A percentile compares a stretch with the other conserved stretches of the same genome.
phyloP scores from a whole-genome alignment of 2,329 filamentous ascomycete species.

The Onygenales sp. region DNA sequence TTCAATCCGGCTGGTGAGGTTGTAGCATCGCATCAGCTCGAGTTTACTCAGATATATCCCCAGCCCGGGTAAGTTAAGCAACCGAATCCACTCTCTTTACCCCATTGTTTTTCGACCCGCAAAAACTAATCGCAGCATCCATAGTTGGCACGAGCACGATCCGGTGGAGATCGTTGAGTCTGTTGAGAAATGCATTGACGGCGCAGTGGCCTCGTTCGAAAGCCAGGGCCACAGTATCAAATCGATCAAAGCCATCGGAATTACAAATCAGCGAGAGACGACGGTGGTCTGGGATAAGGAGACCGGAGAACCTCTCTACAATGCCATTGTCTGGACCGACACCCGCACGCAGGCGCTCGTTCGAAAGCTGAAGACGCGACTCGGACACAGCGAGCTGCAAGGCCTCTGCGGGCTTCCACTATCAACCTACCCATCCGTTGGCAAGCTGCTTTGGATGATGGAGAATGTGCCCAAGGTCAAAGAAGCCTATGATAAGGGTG shows the following conservation, averaged over 20 bases:
- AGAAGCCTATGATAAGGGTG: conserved; percentile 66
- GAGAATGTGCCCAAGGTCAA: conserved; percentile 60
- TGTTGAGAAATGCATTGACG: conserved; percentile 70
- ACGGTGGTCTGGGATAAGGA: conserved; percentile 74
- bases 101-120: not conserved
- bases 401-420: conserved; percentile 71
- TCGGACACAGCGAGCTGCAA: conserved; percentile 58
- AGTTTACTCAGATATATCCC: conserved; percentile 81
- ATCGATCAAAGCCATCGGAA: conserved; percentile 68
- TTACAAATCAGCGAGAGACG: conserved; percentile 88
- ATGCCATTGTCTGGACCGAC: conserved; percentile 86
- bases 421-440: conserved; percentile 79
- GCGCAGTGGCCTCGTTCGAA: conserved; percentile 62
- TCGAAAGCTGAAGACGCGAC: conserved; percentile 61
- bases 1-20: conserved; percentile 73
- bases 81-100: not conserved
- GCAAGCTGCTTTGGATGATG: conserved; percentile 77
- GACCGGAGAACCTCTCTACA: conserved; percentile 74
- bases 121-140: not conserved
- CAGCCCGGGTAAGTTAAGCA: conserved; percentile 71
- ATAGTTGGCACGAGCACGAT: conserved; percentile 84
- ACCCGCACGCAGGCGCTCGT: conserved; percentile 70
- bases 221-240: conserved; percentile 57
- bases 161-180: conserved; percentile 66
- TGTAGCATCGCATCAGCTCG: conserved; percentile 74